Evolutionary conservation across 768 basidiomycete species (phyloP).

Genomic region (Ramaria rubella): DNA sequence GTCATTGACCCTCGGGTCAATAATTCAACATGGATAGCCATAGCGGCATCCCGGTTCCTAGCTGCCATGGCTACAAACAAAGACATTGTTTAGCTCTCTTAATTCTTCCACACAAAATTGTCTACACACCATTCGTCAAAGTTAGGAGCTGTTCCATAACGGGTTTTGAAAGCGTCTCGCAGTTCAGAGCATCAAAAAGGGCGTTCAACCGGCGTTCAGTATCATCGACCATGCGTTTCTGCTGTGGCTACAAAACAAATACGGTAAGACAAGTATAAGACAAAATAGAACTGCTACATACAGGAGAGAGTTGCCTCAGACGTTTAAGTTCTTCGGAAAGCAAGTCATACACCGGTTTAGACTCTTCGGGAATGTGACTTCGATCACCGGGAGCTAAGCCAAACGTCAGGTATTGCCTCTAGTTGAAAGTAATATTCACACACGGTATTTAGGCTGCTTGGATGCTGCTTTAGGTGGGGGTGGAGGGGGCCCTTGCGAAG

Average conservation of each 20-base stretch:
- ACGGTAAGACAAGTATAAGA: background rate
- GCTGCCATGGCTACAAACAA: conserved; percentile 66
- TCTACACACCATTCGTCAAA: conserved; percentile 61
- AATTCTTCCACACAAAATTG: background rate
- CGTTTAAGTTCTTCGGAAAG: conserved; percentile 56
- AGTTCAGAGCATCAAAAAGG: conserved; percentile 89
- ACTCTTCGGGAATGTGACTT: conserved; percentile 77
- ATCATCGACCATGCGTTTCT: conserved; percentile 81
- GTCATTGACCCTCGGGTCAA: conserved; percentile 73
- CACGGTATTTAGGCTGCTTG: conserved; percentile 53
- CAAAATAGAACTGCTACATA: conserved; percentile 33
- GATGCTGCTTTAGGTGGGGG: conserved; percentile 33
- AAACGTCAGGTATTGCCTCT: too few species aligned
- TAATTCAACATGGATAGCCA: conserved; percentile 80
- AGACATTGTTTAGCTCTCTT: background rate
- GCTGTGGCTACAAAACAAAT: conserved; percentile 50
- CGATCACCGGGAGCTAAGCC: conserved; percentile 78
- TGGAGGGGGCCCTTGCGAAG: conserved; percentile 25
- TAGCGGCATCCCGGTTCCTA: conserved; percentile 67
- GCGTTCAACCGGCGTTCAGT: conserved; percentile 80
- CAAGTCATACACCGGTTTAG: conserved; percentile 58
- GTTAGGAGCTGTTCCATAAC: conserved; percentile 68
- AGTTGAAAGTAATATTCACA: conserved; percentile 22
- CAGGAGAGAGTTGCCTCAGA: conserved; percentile 70
- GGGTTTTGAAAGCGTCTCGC: conserved; percentile 65